Base-by-base conservation (phyloP, 257 asterid species). In the Knoxia roxburghii region DNA sequence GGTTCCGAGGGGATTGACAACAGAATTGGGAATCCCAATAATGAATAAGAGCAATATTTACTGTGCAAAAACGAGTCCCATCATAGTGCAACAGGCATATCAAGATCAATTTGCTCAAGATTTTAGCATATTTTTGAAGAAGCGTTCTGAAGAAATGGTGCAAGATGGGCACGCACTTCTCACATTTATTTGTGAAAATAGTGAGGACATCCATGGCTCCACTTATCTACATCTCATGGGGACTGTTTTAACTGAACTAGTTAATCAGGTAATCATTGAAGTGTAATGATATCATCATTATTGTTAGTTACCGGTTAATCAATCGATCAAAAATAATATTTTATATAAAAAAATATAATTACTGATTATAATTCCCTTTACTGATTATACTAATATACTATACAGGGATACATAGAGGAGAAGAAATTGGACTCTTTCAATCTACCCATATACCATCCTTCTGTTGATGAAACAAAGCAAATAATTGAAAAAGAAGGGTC, bases 1-100 rank as follows among this genome's bases (percentile, higher is more conserved):
- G 56, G 68, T 64, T 45, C 68, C 68, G 3, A 30, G 64, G 17
- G 64, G 64, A 33, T 24, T 57, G 43, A 17, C 11, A 43, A 29
- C 41, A 7, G 43, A 30, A 29, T 15, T 24, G 43, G 41, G 41
- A 12, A 29, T 15, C 8, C n/a, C 43, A 5, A 57, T n/a, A n/a
- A n/a, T 7, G 63, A 57, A 57, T 33, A 57, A 57, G 18, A 4
- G 23, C 13, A 57, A n/a, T 32, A 57, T 57, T 30, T 29, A 57
- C 43, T 57, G 26, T 18, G 43, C 14, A 3, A 57, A 37, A 15
- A 57, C 23, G 30, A 29, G 62, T 57, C 41, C 40, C 14, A 21
- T 24, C 2, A 1, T 6, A 1, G 62, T 29, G 62, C 40, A 63
- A 3, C 20, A 45, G 4, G 55, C 30, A 26, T 63, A 63, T 46